These are phyloP conservation scores for Gossypium trilobum DNA, from an alignment of 441 rosid genomes.

Conservation along the genomic window DNA sequence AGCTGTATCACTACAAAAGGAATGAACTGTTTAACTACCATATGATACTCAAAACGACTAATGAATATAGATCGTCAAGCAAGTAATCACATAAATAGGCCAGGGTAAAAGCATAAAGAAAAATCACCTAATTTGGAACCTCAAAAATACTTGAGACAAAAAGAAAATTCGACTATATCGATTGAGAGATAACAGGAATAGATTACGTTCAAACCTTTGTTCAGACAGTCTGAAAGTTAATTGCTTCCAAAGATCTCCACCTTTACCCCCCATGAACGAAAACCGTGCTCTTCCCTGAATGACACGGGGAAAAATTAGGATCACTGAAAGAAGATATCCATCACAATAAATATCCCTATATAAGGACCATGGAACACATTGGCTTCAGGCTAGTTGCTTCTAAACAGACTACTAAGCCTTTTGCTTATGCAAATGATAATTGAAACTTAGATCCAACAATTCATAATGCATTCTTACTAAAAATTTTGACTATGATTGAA, in stretches of 20 bases:
- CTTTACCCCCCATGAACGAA: slow-evolving; percentile 92
- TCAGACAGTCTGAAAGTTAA: slow-evolving; percentile 67
- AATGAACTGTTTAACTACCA: slow-evolving; percentile 1
- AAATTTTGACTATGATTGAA: not conserved
- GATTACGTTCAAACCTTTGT: slow-evolving; percentile 47
- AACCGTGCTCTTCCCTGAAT: slow-evolving; percentile 76
- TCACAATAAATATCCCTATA: not conserved
- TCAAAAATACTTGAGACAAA: not conserved
- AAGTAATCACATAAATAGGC: not conserved
- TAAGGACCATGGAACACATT: not conserved
- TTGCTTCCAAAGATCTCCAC: slow-evolving; percentile 93
- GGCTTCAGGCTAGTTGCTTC: slow-evolving; percentile 1
- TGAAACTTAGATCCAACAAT: not conserved
- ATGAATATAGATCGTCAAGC: not conserved
- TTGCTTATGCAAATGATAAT: not conserved
- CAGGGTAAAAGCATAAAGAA: not conserved
- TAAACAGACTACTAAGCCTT: not conserved
- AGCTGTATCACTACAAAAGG: slow-evolving; percentile 32
- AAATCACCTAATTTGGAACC: not conserved
- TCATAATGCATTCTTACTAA: not conserved
- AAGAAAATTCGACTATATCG: not conserved
- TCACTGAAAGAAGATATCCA: not conserved
- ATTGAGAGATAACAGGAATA: not conserved
- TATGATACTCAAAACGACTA: not conserved
- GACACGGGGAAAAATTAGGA: slow-evolving; percentile 7